Percentiles rank a stretch among this genome's conserved stretches.
These are phyloP conservation scores for Pulveroboletus sp. DNA, from an alignment of 768 basidiomycete species.

Conservation along the genomic window DNA sequence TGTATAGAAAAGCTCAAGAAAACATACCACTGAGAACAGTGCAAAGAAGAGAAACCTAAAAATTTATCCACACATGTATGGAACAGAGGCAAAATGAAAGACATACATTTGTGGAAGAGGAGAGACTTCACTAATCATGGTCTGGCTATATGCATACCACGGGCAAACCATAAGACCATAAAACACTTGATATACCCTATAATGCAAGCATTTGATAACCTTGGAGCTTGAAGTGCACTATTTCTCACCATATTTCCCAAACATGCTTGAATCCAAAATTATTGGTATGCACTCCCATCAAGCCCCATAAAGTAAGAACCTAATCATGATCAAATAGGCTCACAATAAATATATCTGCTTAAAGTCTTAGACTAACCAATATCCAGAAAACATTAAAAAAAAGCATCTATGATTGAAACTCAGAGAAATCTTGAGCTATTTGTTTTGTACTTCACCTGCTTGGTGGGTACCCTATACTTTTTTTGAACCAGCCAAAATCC, in stretches of 20 bases:
- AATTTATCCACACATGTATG: not conserved
- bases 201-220: not conserved
- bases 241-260: conserved; percentile 70
- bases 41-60: conserved; percentile 70
- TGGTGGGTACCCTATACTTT: conserved; percentile 59
- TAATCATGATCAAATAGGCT: conserved; percentile 18
- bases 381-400: conserved; percentile 73
- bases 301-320: conserved; percentile 71
- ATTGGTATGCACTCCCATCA: conserved; percentile 71
- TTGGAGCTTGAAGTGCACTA: not conserved
- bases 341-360: not conserved
- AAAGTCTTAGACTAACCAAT: conserved; percentile 49
- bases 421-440: not conserved
- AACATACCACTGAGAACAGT: conserved; percentile 61
- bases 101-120: conserved; percentile 67
- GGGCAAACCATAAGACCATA: conserved; percentile 75
- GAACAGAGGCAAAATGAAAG: not conserved
- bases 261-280: conserved; percentile 80
- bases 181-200: conserved; percentile 66
- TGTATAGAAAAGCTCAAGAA: conserved; percentile 1
- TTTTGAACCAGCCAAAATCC: conserved; percentile 71
- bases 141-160: conserved; percentile 81
- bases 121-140: conserved; percentile 80
- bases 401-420: conserved; percentile 51
- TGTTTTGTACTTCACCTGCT: conserved; percentile 34